Evolutionary conservation across 176 grass and related monocot species (phyloP).

Genomic region (Secale cereale): DNA sequence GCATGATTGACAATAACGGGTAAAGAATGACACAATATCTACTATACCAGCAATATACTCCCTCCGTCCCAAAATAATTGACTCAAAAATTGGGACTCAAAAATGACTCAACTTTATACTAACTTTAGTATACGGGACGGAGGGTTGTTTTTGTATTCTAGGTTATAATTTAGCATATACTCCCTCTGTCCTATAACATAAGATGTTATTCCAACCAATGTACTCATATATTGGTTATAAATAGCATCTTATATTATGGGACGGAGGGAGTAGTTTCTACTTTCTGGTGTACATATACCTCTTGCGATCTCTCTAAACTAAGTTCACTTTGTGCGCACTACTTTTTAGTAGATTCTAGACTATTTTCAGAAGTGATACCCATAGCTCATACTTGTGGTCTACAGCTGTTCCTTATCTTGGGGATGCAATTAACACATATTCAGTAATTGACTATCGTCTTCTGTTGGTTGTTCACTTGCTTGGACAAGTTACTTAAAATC

Average conservation of each 20-base stretch:
- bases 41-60: not conserved
- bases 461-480: slow-evolving; percentile 1
- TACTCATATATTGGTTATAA: too few species aligned
- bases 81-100: too few species aligned
- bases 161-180: slow-evolving; percentile 1
- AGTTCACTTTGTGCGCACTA: not conserved
- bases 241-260: too few species aligned
- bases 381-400: not conserved
- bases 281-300: slow-evolving; percentile 4
- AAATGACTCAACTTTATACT: too few species aligned
- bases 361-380: too few species aligned
- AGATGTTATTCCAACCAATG: too few species aligned
- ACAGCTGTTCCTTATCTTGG: not conserved
- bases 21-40: not conserved
- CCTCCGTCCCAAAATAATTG: too few species aligned
- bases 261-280: not conserved
- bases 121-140: too few species aligned
- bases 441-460: not conserved
- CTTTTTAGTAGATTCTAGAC: too few species aligned
- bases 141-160: not conserved
- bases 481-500: not conserved
- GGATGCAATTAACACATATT: slow-evolving; percentile 11
- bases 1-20: not conserved
- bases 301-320: not conserved
- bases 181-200: too few species aligned